Percentiles rank a stretch among this genome's conserved stretches.
Evolutionary conservation across 2,329 filamentous ascomycete genomes (phyloP).

Genomic region (Phyllachora maydis): DNA sequence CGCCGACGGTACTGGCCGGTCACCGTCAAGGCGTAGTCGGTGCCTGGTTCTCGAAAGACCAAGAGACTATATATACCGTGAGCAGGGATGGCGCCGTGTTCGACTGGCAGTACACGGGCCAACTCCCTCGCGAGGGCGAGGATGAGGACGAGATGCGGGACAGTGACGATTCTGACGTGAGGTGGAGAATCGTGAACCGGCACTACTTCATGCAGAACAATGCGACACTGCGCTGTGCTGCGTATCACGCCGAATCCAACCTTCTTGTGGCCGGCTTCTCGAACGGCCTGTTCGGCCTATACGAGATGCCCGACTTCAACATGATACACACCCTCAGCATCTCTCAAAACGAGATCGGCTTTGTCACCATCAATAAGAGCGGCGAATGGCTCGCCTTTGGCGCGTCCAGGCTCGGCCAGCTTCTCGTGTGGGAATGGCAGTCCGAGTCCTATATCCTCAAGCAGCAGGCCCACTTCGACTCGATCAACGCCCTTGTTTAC

Average conservation of each 20-base stretch:
- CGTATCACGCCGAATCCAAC: conserved; percentile 70
- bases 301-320: conserved; percentile 91
- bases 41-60: conserved; percentile 93
- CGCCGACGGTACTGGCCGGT: conserved; percentile 72
- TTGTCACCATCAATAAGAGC: conserved; percentile 79
- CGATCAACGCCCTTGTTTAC: conserved; percentile 83
- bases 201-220: conserved; percentile 90
- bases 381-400: conserved; percentile 97
- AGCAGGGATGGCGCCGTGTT: conserved; percentile 97
- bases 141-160: conserved; percentile 39
- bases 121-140: conserved; percentile 27
- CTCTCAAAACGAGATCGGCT: conserved; percentile 91
- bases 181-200: conserved; percentile 79
- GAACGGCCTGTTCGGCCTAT: conserved; percentile 80
- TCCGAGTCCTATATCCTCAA: conserved; percentile 98
- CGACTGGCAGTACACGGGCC: conserved; percentile 67
- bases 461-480: conserved; percentile 92
- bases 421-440: conserved; percentile 99
- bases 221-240: conserved; percentile 73
- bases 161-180: conserved; percentile 42
- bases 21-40: conserved; percentile 78
- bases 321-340: conserved; percentile 86
- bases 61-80: conserved; percentile 89
- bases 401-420: conserved; percentile 80
- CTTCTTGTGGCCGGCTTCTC: conserved; percentile 95